Evolutionary conservation across 352 stramenopile genomes (phyloP).

Genomic region (Pythium dissimile): DNA sequence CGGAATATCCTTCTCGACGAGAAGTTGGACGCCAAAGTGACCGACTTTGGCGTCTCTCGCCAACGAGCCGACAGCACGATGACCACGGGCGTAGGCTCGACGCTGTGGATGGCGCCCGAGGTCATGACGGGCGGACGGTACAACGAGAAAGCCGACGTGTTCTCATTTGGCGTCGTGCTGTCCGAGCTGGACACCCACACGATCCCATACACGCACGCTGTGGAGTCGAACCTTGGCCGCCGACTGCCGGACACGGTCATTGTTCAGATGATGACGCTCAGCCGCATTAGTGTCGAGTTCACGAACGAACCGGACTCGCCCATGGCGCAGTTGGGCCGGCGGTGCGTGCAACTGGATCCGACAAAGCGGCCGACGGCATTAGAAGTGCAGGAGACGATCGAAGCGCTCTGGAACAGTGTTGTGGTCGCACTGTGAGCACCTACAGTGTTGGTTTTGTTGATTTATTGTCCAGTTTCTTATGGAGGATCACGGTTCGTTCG

Average conservation of each 20-base stretch:
- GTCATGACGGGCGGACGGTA: constrained; percentile 20
- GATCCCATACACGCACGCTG: not conserved
- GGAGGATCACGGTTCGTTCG: too few species aligned
- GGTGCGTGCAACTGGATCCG: not conserved
- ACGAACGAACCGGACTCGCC: not conserved
- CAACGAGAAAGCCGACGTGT: constrained; percentile 8
- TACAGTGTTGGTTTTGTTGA: too few species aligned
- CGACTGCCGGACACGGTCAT: not conserved
- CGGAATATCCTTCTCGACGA: constrained; percentile 3
- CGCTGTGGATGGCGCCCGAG: constrained; percentile 24
- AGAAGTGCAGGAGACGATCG: not conserved
- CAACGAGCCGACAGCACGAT: constrained; percentile 6
- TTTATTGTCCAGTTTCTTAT: too few species aligned
- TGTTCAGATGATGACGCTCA: not conserved
- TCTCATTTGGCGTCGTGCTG: not conserved
- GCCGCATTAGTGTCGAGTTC: constrained; percentile 6
- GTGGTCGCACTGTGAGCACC: not conserved
- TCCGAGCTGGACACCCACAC: not conserved
- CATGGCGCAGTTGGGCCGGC: not conserved
- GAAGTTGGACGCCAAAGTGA: constrained; percentile 2
- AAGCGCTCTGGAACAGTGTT: not conserved
- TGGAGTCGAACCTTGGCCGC: too few species aligned
- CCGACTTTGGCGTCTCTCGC: constrained; percentile 5
- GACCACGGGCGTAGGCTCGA: constrained; percentile 4
- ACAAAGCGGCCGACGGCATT: not conserved